Conservation (phyloP, 2,329 filamentous ascomycete species). For the Alternaria conjuncta region DNA sequence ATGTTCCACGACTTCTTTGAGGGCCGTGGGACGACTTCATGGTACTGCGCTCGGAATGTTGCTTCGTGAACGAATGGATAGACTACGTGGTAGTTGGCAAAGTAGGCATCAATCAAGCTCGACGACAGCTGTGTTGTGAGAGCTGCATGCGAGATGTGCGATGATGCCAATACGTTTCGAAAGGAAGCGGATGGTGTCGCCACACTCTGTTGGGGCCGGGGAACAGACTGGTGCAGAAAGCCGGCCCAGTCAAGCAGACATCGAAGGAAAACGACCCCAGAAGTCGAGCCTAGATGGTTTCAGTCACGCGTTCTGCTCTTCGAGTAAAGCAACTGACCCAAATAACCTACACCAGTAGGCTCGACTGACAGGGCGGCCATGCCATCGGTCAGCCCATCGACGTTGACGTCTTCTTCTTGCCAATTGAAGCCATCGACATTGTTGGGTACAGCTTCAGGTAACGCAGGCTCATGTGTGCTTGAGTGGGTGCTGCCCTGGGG, state of each 20-base stretch:
- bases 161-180: conserved; percentile 23
- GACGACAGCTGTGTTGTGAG: conserved; percentile 28
- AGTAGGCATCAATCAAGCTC: conserved; percentile 32
- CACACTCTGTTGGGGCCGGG: conserved; percentile 12
- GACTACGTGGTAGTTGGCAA: conserved; percentile 31
- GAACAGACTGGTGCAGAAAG: conserved; percentile 30
- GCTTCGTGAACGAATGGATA: conserved; percentile 37
- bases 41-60: conserved; percentile 34
- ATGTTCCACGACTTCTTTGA: conserved; percentile 31
- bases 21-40: conserved; percentile 32
- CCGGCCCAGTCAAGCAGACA: conserved; percentile 36
- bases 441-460: conserved; percentile 34
- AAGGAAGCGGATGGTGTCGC: conserved; percentile 19
- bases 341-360: conserved; percentile 34
- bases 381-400: conserved; percentile 32
- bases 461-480: conserved; percentile 19
- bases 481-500: conserved; percentile 18
- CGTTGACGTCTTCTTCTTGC: conserved; percentile 28
- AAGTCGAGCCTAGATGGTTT: conserved; percentile 26
- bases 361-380: conserved; percentile 37
- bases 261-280: conserved; percentile 32
- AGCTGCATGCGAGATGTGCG: conserved; percentile 31
- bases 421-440: conserved; percentile 35
- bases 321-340: conserved; percentile 13
- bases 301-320: neutral